phyloP scores from a whole-genome alignment of 1,139 yeast genomes.

The Protomyces lactucae-debilis region DNA sequence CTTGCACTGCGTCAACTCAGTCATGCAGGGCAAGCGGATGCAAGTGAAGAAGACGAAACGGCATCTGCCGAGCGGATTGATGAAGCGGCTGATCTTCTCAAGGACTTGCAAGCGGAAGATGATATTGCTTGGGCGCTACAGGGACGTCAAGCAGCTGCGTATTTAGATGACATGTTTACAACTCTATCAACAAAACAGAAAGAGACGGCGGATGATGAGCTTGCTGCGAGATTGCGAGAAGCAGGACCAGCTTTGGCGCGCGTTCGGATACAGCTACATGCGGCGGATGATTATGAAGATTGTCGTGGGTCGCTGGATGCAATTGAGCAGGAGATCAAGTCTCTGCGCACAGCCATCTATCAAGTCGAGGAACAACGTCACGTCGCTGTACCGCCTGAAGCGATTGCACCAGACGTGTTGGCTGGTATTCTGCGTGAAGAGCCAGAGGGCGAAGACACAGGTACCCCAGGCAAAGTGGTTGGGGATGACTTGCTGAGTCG shows the following conservation, averaged over 20 bases:
- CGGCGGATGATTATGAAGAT: conserved; percentile 14
- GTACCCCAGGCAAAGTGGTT: conserved; percentile 21
- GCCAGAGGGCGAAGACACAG: conserved; percentile 26
- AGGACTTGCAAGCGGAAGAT: neutral
- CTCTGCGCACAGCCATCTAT: conserved; percentile 5
- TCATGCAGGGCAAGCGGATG: neutral
- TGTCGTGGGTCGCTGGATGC: conserved; percentile 15
- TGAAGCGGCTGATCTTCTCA: neutral
- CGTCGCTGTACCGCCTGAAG: neutral
- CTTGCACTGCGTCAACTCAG: neutral
- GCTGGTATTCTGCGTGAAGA: conserved; percentile 11
- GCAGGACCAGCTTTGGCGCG: neutral
- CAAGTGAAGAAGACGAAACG: neutral
- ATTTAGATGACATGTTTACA: neutral
- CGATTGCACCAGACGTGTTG: conserved; percentile 13
- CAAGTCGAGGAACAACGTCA: conserved; percentile 20
- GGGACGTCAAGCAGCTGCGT: neutral
- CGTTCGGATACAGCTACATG: neutral
- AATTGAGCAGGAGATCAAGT: conserved; percentile 7
- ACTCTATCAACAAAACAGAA: neutral
- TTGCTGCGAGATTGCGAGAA: neutral
- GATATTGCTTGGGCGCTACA: neutral
- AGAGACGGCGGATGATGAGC: neutral
- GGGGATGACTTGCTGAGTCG: conserved; percentile 9
- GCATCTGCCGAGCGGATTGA: neutral